Base-by-base conservation (phyloP, 2,329 filamentous ascomycete genomes). In the Dichotomopilus funicola region DNA sequence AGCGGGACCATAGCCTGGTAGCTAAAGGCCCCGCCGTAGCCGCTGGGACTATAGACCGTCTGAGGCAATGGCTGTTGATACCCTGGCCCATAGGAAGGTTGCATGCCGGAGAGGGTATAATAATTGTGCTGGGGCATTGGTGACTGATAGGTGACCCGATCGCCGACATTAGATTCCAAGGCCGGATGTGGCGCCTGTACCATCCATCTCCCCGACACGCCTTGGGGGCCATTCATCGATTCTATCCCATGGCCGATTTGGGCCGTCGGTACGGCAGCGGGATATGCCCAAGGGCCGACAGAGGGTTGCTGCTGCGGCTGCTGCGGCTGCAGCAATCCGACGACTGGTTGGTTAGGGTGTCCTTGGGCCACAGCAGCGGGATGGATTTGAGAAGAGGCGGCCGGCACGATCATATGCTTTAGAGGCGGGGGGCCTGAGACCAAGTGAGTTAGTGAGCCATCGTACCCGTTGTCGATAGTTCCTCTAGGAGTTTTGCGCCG, bases 401-500 rank as follows among this genome's bases (percentile, higher is more conserved):
- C 19, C 3, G 89, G 85, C 34, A 95, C 75, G 19, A 94, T 77
- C 67, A 96, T 83, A 68, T 96, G 91, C 72, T 96, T 96, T 47
- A 83, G 76, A 1, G 89, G 86, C 40, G 88, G 89, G 5, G 87
- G 86, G 40, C 88, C 87, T 38, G 85, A 82, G 8, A 80, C 83
- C 64, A 86, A 82, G 66, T 90, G 87, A 27, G 85, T 78, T 1
- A 86, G 84, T 5, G 88, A 89, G 36, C 88, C 90, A 77, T 97
- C 91, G 66, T 96, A 96, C 9, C 90, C 91, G 53, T 89, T 90
- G 61, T 92, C 87, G 59, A 97, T 80, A 40, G 91, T 96, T n/a
- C 92, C 94, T 66, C 86, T 92, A 4, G 92, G 94, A 7, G 92
- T 97, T 71, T 97, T 97, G 62, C 92, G 83, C 62, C 92, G 84